A percentile compares a stretch with the other conserved stretches of the same genome.
Evolutionary conservation across 108 stramenopile species (phyloP).

Genomic region (Nitzschia sp.): DNA sequence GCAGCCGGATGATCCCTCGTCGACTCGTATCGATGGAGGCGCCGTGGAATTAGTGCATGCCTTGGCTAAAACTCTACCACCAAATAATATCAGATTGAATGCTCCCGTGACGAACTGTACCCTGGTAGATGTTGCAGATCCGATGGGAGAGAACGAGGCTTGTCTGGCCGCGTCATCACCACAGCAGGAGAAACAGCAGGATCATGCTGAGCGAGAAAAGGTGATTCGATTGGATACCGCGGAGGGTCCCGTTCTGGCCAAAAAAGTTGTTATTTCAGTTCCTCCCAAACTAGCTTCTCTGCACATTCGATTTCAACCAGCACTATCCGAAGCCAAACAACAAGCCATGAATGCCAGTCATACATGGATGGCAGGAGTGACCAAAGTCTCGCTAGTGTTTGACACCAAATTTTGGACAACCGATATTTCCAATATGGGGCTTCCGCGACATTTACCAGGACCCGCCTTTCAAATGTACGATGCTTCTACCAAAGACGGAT

Average conservation of each 20-base stretch:
- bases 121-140: background rate
- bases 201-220: no score
- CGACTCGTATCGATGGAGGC: slow-evolving; percentile 51
- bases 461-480: slow-evolving; percentile 70
- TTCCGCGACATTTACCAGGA: slow-evolving; percentile 11
- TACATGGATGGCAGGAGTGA: slow-evolving; percentile 74
- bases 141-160: background rate
- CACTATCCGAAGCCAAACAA: slow-evolving; percentile 33
- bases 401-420: slow-evolving; percentile 44
- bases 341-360: slow-evolving; percentile 36
- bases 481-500: slow-evolving; percentile 37
- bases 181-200: background rate
- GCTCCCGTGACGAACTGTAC: slow-evolving; percentile 29
- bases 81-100: slow-evolving; percentile 20
- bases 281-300: slow-evolving; percentile 47
- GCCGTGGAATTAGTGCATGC: slow-evolving; percentile 42
- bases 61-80: slow-evolving; percentile 17
- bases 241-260: slow-evolving; percentile 23
- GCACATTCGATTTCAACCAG: slow-evolving; percentile 45
- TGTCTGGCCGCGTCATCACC: background rate
- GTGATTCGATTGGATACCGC: slow-evolving; percentile 8
- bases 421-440: slow-evolving; percentile 28
- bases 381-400: slow-evolving; percentile 58
- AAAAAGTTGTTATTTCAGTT: slow-evolving; percentile 43
- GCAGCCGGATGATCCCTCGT: slow-evolving; percentile 50